Conservation (phyloP, 768 basidiomycete genomes). For the Leccinum longicurvipes region DNA sequence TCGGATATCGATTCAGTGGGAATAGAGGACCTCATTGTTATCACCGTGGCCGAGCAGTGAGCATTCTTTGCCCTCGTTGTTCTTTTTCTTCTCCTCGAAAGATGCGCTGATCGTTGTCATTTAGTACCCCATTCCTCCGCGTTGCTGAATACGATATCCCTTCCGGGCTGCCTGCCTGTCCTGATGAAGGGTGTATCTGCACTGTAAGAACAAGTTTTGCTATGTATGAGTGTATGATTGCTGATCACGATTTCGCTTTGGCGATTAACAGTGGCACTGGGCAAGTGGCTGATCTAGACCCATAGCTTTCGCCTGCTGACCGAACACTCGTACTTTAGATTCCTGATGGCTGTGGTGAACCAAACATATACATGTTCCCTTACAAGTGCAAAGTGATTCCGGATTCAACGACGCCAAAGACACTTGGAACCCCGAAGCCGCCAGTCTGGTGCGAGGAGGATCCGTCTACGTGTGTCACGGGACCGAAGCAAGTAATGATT, state of each 20-base stretch:
- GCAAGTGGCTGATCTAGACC: background rate
- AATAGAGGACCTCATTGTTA: background rate
- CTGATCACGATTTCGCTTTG: background rate
- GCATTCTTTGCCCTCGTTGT: background rate
- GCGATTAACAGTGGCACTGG: conserved; percentile 2
- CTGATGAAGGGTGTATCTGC: background rate
- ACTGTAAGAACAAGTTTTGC: background rate
- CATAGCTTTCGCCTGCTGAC: background rate
- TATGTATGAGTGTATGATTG: background rate
- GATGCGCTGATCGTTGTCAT: background rate
- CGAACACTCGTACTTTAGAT: background rate
- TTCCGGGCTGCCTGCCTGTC: conserved; percentile 3
- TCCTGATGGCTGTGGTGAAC: conserved; percentile 5
- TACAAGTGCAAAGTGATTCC: background rate
- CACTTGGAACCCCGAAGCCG: background rate
- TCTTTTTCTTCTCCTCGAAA: background rate
- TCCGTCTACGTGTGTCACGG: background rate
- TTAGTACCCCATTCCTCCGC: conserved; percentile 13
- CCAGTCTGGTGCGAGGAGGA: conserved; percentile 10
- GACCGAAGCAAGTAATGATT: conserved; percentile 8
- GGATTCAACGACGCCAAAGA: background rate
- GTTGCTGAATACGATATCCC: background rate
- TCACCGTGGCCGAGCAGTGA: background rate
- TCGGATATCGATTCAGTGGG: background rate
- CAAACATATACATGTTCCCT: conserved; percentile 6